Conservation (phyloP, 2,329 filamentous ascomycete genomes). For the Lojkania enalia region DNA sequence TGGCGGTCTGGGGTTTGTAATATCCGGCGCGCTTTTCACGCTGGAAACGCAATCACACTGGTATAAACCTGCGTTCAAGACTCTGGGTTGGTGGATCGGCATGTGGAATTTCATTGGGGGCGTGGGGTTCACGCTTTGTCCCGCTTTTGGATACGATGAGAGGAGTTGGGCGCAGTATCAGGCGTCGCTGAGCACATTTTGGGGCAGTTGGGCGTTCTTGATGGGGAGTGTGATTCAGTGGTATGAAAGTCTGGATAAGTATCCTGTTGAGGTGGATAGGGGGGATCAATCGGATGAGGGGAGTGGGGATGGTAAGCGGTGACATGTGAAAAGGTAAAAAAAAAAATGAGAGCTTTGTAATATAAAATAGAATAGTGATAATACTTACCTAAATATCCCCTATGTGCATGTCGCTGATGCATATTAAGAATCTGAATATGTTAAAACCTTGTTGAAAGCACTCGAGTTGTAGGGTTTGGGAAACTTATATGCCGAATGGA, state of each 20-base stretch:
- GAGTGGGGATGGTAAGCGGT: too few relatives aligned
- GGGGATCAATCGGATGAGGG: too few relatives aligned
- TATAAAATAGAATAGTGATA: too few relatives aligned
- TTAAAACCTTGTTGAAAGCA: too few relatives aligned
- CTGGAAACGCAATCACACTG: constrained; percentile 67
- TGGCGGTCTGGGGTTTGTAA: constrained; percentile 64
- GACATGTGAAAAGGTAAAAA: too few relatives aligned
- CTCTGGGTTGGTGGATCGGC: constrained; percentile 70
- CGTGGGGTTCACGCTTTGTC: constrained; percentile 60
- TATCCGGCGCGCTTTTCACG: constrained; percentile 64
- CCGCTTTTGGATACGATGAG: constrained; percentile 39
- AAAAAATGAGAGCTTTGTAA: too few relatives aligned
- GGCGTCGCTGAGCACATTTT: constrained; percentile 35
- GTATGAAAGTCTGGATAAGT: constrained; percentile 41
- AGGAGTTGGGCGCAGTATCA: constrained; percentile 40
- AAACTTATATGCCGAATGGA: too few relatives aligned
- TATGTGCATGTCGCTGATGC: too few relatives aligned
- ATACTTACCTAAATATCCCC: too few relatives aligned
- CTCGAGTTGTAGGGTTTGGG: too few relatives aligned
- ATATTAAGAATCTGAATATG: too few relatives aligned
- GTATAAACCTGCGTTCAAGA: constrained; percentile 60
- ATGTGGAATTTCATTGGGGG: constrained; percentile 67
- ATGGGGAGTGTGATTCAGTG: constrained; percentile 39
- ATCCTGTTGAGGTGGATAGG: constrained; percentile 30
- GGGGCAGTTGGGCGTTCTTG: constrained; percentile 43